Base-by-base conservation (phyloP, 805 yeast species). In the Spathaspora boniae region DNA sequence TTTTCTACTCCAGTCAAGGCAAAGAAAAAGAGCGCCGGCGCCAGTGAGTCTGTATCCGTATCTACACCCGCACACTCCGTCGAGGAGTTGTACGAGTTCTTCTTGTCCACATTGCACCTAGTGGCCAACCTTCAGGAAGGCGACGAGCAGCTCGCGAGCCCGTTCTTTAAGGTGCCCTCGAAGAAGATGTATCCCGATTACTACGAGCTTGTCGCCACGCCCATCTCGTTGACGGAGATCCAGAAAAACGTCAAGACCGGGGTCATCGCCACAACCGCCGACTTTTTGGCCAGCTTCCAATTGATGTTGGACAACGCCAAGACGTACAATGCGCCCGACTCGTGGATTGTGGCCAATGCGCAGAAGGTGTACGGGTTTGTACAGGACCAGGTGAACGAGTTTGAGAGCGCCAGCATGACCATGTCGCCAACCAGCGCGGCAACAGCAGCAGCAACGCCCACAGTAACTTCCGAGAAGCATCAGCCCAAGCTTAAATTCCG, bases 281-380 rank as follows among this genome's bases (percentile, higher is more conserved):
- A 46, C 2, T 60, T 64, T 38, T 31, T 61, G 29, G 57, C 33
- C 9, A 72, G 66, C 43, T 64, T 67, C 47, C 47, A 54, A 40
- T 48, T 56, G 32, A 46, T 67, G 37, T 44, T 56, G 20, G 65
- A 60, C 38, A 67, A 67, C 41, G 72, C 73, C 7, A 51, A 52
- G 26, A 51, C 51, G 25, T 67, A 64, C 48, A 67, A 67, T 45
- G 69, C 62, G 42, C 65, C 70, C 2, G 62, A 54, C 14, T 63
- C 70, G 6, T 64, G 77, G 51, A 81, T 87, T 34, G 91, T 84
- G 1, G 65, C 65, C 29, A 85, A 83, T 53, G 81, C 94, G 2
- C 54, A 58, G 11, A 67, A 64, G 38, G 72, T 86, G 31, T 66
- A 65, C 32, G 71, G 76, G 16, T 76, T 72, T 48, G 86, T 83